Evolutionary conservation across 768 basidiomycete species (phyloP).

Genomic region (Collybiopsis luxurians): DNA sequence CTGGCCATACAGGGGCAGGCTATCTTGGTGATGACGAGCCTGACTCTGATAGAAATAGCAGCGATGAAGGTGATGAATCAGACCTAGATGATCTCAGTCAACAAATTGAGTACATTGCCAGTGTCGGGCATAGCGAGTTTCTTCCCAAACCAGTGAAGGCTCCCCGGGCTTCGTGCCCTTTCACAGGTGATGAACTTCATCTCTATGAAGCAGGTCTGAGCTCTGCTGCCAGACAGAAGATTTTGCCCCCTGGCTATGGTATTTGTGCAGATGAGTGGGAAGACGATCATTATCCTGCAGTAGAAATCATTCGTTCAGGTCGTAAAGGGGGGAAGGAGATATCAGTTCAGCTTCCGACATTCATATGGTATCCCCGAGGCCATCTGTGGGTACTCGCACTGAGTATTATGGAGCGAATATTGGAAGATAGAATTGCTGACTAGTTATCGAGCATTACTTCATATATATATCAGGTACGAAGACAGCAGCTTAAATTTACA

Average conservation of each 20-base stretch:
- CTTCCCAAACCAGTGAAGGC: background rate
- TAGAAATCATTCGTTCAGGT: background rate
- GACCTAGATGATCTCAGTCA: too few relatives aligned
- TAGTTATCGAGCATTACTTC: too few relatives aligned
- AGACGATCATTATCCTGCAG: background rate
- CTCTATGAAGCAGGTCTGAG: background rate
- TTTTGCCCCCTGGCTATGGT: background rate
- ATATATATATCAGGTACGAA: too few relatives aligned
- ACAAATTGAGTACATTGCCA: background rate
- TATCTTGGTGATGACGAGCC: background rate
- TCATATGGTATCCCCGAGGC: constrained; percentile 2
- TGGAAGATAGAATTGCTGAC: background rate
- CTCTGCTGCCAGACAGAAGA: background rate
- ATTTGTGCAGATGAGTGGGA: constrained; percentile 2
- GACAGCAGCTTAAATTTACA: too few relatives aligned
- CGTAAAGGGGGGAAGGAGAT: constrained; percentile 1
- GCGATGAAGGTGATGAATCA: too few relatives aligned
- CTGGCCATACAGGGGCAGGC: background rate
- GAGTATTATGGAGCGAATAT: background rate
- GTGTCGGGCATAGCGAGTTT: background rate
- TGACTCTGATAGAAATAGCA: too few relatives aligned
- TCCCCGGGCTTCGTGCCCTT: constrained; percentile 1
- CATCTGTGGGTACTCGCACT: background rate
- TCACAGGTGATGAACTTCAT: background rate
- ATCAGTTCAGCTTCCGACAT: background rate